Base-by-base conservation (phyloP, 768 basidiomycete species). In the Lentinula guzmanii region DNA sequence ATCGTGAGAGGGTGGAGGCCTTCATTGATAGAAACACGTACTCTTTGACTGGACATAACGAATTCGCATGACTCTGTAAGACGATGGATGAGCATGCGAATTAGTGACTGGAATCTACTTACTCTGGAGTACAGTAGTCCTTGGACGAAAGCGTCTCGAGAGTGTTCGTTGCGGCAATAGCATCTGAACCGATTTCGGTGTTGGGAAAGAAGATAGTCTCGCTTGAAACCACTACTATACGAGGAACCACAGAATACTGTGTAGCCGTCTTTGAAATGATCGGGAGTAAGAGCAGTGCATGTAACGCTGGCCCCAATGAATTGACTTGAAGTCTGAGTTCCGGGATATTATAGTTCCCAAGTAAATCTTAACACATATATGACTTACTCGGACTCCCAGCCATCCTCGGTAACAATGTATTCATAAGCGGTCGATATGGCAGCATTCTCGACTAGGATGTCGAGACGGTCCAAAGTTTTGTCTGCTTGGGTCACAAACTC, bases 391-490 rank as follows among this genome's bases (percentile, higher is more conserved):
- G 68, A 53, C 61, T 84, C 82, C 79, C 78, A 84, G 6, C 79
- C 82, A 66, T 83, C 77, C 0, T 56, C 39, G 0, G 77, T 78
- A 8, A 64, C 51, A 5, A 67, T 41, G 35, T 72, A 74, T 8
- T n/a, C 53, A 1, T 0, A 0, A 0, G 18, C 1, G 8, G n/a
- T 46, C 0, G 55, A 21, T 1, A 76, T 58, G 0, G 63, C 79
- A 0, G 82, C 79, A 33, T 82, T 82, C 67, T 76, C 73, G 10
- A 82, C 71, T 1, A 84, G 67, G 24, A 82, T 72, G 62, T 81
- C 80, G 18, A 82, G 64, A 10, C 76, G 63, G 3, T 66, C 71
- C 13, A 70, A 69, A 21, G 72, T 70, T 52, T 72, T 72, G 16
- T 70, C 67, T 13, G 71, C 74, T 48, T 67, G 67, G 31, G 77